Conservation (phyloP, 208 protist genomes). For the Sergeia podlipaevii region DNA sequence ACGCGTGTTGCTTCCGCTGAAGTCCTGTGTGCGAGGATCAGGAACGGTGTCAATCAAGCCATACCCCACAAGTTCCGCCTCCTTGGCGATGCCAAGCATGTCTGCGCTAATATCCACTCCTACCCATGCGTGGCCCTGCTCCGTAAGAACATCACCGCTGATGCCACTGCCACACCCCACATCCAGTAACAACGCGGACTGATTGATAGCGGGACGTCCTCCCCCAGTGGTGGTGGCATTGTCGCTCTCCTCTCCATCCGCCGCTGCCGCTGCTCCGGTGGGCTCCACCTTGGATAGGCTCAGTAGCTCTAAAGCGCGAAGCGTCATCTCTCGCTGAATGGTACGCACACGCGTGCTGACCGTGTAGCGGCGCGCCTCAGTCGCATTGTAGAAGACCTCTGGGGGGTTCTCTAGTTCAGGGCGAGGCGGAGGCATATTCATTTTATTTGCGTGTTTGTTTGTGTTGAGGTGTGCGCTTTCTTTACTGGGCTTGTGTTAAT, state of each 20-base stretch:
- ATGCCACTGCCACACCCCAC: slow-evolving; percentile 98
- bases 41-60: slow-evolving; percentile 10
- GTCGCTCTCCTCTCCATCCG: slow-evolving; percentile 6
- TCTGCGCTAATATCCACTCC: slow-evolving; percentile 95
- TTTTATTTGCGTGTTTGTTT: neutral
- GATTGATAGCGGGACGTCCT: slow-evolving; percentile 1
- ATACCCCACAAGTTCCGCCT: slow-evolving; percentile 61
- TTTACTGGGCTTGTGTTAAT: too few species aligned
- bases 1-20: slow-evolving; percentile 23
- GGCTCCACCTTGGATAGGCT: slow-evolving; percentile 73
- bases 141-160: slow-evolving; percentile 94
- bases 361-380: slow-evolving; percentile 94
- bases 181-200: slow-evolving; percentile 93
- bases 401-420: slow-evolving; percentile 93
- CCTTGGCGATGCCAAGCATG: slow-evolving; percentile 93
- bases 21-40: slow-evolving; percentile 10
- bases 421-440: slow-evolving; percentile 68
- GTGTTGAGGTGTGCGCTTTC: neutral
- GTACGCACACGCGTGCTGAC: slow-evolving; percentile 94
- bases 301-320: slow-evolving; percentile 98
- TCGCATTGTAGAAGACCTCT: slow-evolving; percentile 96
- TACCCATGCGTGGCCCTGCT: slow-evolving; percentile 95
- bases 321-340: slow-evolving; percentile 97
- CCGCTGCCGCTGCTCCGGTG: slow-evolving; percentile 1
- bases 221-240: neutral